A percentile compares a stretch with the other conserved stretches of the same genome.
Evolutionary conservation across 2,329 filamentous ascomycete species (phyloP).

Genomic region (Amauroascus verrucosus): DNA sequence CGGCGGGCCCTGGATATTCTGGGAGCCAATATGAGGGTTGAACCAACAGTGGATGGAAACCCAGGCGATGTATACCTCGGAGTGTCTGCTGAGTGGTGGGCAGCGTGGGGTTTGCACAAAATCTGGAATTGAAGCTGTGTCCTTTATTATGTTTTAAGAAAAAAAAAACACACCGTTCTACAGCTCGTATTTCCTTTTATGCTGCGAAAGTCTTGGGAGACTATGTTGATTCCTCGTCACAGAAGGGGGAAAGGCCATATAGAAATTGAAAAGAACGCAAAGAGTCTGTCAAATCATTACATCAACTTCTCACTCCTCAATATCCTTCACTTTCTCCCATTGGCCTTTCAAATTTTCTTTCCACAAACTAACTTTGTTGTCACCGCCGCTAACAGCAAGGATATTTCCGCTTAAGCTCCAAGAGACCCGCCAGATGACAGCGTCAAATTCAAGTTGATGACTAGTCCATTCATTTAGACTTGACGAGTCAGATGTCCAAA

Average conservation of each 20-base stretch:
- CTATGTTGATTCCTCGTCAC: neutral
- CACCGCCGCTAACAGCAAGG: slow-evolving; percentile 79
- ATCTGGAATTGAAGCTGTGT: neutral
- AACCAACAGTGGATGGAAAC: no score
- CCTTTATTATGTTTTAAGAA: neutral
- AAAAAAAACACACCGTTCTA: neutral
- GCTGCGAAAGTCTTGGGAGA: neutral
- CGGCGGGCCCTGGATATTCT: slow-evolving; percentile 27
- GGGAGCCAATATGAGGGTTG: slow-evolving; percentile 16
- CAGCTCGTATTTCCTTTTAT: neutral
- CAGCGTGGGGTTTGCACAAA: neutral
- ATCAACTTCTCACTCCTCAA: slow-evolving; percentile 60
- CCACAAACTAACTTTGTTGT: slow-evolving; percentile 96
- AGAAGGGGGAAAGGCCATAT: neutral
- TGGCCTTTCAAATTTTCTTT: slow-evolving; percentile 95
- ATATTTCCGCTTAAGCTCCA: slow-evolving; percentile 98
- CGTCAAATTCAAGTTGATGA: slow-evolving; percentile 79
- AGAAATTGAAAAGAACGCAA: neutral
- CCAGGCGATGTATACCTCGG: neutral
- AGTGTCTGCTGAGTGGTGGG: neutral
- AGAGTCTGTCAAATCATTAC: neutral
- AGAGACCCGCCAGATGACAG: slow-evolving; percentile 87
- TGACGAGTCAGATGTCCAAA: slow-evolving; percentile 74
- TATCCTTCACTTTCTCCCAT: slow-evolving; percentile 95
- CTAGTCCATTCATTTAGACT: slow-evolving; percentile 66